A percentile compares a stretch with the other conserved stretches of the same genome.
Conservation (phyloP, 352 stramenopile genomes). For the Peronosclerospora sorghi region DNA sequence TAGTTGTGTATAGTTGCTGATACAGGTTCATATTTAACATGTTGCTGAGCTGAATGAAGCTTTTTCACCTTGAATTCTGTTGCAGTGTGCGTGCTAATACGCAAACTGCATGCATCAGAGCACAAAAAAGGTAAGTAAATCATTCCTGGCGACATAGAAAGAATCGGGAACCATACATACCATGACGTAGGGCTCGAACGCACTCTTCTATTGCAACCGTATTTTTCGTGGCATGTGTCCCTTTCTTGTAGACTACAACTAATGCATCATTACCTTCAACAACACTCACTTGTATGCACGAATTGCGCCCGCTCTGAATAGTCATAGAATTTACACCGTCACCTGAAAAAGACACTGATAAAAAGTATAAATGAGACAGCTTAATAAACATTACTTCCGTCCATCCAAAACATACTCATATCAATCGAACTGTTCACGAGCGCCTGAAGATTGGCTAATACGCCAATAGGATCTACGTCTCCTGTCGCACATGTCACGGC, state of each 20-base stretch:
- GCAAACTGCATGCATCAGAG: conserved; percentile 26
- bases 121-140: neutral
- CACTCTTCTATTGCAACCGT: conserved; percentile 72
- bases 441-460: conserved; percentile 84
- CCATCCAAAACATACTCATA: conserved; percentile 47
- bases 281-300: conserved; percentile 79
- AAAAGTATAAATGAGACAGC: neutral
- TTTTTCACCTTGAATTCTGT: conserved; percentile 41
- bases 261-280: conserved; percentile 64
- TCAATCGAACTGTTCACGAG: conserved; percentile 78
- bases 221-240: conserved; percentile 46
- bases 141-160: neutral
- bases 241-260: conserved; percentile 86
- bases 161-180: conserved; percentile 20
- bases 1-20: conserved; percentile 4
- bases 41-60: neutral
- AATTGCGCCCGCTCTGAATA: conserved; percentile 78
- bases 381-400: neutral
- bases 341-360: conserved; percentile 66
- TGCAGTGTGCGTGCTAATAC: conserved; percentile 59
- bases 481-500: conserved; percentile 69
- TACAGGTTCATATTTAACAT: conserved; percentile 8
- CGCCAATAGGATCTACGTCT: conserved; percentile 85
- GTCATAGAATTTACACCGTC: conserved; percentile 78
- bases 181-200: conserved; percentile 62